Conservation (phyloP, 768 basidiomycete genomes). For the Clavulina sp. region DNA sequence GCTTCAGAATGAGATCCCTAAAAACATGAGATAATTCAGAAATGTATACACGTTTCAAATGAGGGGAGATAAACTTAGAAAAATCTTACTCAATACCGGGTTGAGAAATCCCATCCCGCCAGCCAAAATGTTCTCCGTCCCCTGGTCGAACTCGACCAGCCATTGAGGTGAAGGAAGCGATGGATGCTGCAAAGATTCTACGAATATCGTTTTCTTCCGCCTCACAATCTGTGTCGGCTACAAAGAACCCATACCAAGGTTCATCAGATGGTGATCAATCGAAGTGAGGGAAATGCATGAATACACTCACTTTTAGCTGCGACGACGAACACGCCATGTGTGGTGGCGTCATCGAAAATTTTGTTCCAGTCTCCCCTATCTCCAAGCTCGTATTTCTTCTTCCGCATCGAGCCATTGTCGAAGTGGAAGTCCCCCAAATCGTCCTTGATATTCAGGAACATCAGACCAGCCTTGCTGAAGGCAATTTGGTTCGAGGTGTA, state of each 20-base stretch:
- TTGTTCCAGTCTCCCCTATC: neutral
- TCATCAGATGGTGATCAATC: no score
- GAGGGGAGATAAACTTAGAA: no score
- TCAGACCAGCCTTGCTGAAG: neutral
- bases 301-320: neutral
- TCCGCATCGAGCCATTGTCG: neutral
- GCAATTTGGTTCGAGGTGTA: neutral
- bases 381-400: neutral
- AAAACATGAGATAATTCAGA: neutral
- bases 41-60: no score
- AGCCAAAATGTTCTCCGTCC: conserved; percentile 9
- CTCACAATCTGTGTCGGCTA: no score
- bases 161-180: no score
- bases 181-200: no score
- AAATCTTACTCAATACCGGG: conserved; percentile 1
- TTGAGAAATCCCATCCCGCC: conserved; percentile 4
- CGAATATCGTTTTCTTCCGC: no score
- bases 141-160: no score
- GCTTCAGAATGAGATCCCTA: neutral
- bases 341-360: neutral
- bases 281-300: no score
- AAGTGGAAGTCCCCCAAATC: neutral
- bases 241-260: no score
- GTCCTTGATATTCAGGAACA: neutral
- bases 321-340: conserved; percentile 4